Conservation (phyloP, 2,329 filamentous ascomycete genomes). For the Geosmithia flava region DNA sequence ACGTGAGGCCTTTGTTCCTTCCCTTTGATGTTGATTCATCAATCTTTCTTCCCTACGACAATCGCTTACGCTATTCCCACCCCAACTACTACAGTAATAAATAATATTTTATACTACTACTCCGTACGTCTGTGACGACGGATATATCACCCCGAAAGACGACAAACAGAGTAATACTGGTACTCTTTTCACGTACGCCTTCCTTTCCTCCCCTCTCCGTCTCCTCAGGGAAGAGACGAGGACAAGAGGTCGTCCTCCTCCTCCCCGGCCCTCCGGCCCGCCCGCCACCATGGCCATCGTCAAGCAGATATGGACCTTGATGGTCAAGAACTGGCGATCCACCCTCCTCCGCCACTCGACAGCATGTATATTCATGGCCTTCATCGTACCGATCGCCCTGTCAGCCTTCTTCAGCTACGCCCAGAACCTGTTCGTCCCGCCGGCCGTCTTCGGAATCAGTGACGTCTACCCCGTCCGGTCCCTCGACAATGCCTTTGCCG, state of each 20-base stretch:
- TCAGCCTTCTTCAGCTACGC: slow-evolving; percentile 55
- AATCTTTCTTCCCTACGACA: too few relatives aligned
- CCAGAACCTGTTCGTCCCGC: slow-evolving; percentile 72
- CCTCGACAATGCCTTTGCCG: slow-evolving; percentile 49
- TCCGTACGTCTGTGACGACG: too few relatives aligned
- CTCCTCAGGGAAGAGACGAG: background rate
- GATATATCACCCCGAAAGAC: background rate
- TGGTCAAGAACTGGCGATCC: slow-evolving; percentile 49
- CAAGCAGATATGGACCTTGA: slow-evolving; percentile 48
- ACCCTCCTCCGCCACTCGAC: slow-evolving; percentile 39
- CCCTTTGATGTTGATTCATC: too few relatives aligned
- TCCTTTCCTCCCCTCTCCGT: background rate
- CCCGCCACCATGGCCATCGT: slow-evolving; percentile 33
- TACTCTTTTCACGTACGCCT: too few relatives aligned
- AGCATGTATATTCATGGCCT: slow-evolving; percentile 41
- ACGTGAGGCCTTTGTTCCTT: too few relatives aligned
- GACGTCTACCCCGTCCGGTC: slow-evolving; percentile 46
- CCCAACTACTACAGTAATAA: too few relatives aligned
- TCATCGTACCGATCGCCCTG: slow-evolving; percentile 46
- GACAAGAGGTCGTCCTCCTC: background rate
- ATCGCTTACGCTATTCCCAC: too few relatives aligned
- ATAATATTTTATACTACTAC: too few relatives aligned
- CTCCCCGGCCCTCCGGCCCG: background rate
- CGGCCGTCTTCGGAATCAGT: slow-evolving; percentile 64
- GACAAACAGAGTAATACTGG: background rate